Base-by-base conservation (phyloP, 2,329 filamentous ascomycete species). In the Alternaria conjuncta region DNA sequence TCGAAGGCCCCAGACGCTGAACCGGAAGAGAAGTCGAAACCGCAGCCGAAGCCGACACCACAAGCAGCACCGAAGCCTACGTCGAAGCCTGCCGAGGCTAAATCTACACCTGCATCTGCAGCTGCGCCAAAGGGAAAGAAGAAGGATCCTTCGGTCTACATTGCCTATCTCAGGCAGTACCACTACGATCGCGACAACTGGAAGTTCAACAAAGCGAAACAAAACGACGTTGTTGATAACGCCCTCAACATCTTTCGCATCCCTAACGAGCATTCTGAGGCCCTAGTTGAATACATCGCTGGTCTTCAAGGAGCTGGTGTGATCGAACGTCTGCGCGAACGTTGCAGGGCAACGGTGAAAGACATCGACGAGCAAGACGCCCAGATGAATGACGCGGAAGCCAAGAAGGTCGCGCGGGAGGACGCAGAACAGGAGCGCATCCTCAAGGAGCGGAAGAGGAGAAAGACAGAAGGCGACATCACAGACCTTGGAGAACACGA, bases 191-290 rank as follows among this genome's bases (percentile, higher is more conserved):
- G 89, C 61, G 83, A 86, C 10, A 85, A 84, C 71, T 98, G 95
- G 95, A 97, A 97, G 80, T 98, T 97, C 84, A 97, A 96, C 84
- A 97, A 97, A 83, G 94, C 93, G 71, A 89, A 93, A 76, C 94
- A 97, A 80, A 92, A 90, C 57, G 88, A 92, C 71, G 84, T 97
- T 12, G 87, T 97, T 76, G 95, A 96, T 79, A 89, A 96, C 82
- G 82, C 92, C 49, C 92, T 96, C 77, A 89, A 92, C 70, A 82
- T 89, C 68, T 87, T 89, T 71, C 86, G 87, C 46, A 87, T 97
- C 46, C 92, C 94, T 0, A 82, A 89, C 15, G 82, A 86, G 63
- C 88, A 95, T 80, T 89, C 92, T 62, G 82, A 87, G 50, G 85
- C 89, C 21, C 88, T 97, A 45, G 88, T 91, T 75, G 85, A 88